Conservation (phyloP, 139 green algal genomes). For the Micractinium sp. region DNA sequence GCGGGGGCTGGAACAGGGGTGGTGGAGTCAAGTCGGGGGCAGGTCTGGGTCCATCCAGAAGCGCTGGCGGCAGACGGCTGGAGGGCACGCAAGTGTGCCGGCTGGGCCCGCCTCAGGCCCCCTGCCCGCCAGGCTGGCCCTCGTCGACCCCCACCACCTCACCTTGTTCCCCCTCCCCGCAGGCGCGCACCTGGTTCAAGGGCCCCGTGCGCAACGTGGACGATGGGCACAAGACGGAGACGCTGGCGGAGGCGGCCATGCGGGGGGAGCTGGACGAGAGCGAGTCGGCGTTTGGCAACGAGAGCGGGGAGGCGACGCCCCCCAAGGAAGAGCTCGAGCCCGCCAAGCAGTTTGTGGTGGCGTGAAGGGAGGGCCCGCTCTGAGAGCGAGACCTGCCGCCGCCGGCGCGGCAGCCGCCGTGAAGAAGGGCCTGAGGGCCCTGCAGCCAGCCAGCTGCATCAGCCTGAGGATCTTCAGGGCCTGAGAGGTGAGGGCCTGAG, state of each 20-base stretch:
- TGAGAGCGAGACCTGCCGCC: neutral
- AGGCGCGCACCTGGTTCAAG: constrained; percentile 47
- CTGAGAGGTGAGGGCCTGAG: no score
- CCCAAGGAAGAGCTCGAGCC: neutral
- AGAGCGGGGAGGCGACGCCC: neutral
- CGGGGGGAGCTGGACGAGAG: constrained; percentile 23
- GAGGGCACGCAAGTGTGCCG: no score
- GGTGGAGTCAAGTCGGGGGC: no score
- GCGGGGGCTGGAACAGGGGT: no score
- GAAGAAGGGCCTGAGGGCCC: no score
- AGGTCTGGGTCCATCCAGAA: no score
- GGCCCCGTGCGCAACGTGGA: constrained; percentile 38
- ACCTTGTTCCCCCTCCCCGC: neutral
- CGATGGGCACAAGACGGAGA: neutral
- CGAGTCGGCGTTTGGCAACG: neutral
- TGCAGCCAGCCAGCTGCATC: no score
- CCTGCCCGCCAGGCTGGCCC: neutral
- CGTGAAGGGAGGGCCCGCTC: neutral
- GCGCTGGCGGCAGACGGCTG: no score
- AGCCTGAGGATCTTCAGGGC: no score
- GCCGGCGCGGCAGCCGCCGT: neutral
- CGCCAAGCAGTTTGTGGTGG: constrained; percentile 1
- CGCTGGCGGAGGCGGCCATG: constrained; percentile 24
- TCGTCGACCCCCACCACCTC: neutral
- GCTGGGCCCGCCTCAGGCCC: neutral